Evolutionary conservation across 1,284 basidiomycete genomes (phyloP).

Genomic region (Ganoderma lingzhi): DNA sequence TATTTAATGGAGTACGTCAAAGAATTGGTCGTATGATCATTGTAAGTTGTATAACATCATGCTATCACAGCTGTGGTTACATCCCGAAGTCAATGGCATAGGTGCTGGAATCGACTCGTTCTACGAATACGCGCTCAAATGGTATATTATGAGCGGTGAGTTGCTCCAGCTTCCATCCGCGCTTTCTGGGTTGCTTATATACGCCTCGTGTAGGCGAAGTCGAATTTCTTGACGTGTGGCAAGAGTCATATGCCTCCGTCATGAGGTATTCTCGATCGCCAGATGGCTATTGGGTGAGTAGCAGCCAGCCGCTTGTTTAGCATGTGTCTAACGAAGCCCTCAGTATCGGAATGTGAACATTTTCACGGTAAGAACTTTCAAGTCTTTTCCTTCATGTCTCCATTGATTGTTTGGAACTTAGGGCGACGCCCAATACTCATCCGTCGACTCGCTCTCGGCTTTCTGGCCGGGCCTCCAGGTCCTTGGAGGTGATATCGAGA

Average conservation of each 20-base stretch:
- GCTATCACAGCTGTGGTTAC: slow-evolving; percentile 64
- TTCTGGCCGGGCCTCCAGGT: slow-evolving; percentile 93
- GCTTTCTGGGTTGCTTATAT: neutral
- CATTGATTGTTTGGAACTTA: slow-evolving; percentile 12
- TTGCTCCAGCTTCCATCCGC: slow-evolving; percentile 23
- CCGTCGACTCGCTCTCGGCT: slow-evolving; percentile 86
- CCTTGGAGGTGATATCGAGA: slow-evolving; percentile 88
- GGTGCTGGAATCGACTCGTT: slow-evolving; percentile 95
- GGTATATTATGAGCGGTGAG: slow-evolving; percentile 89
- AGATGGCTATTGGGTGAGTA: slow-evolving; percentile 86
- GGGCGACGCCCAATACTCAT: slow-evolving; percentile 74
- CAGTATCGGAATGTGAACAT: slow-evolving; percentile 84
- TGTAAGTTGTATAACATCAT: slow-evolving; percentile 18
- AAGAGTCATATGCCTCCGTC: slow-evolving; percentile 87
- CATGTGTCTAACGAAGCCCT: slow-evolving; percentile 12
- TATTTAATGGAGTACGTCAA: slow-evolving; percentile 73
- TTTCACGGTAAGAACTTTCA: slow-evolving; percentile 49
- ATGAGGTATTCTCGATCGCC: slow-evolving; percentile 85
- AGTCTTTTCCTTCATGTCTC: too few relatives aligned
- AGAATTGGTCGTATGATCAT: slow-evolving; percentile 13
- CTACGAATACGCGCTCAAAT: slow-evolving; percentile 91
- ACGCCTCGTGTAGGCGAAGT: slow-evolving; percentile 70
- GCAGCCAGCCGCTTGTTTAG: slow-evolving; percentile 5
- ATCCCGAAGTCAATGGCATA: slow-evolving; percentile 80
- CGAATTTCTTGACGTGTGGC: slow-evolving; percentile 92